A percentile compares a stretch with the other conserved stretches of the same genome.
Evolutionary conservation across 305 asterid species (phyloP).

Genomic region (Solanum hybrid): DNA sequence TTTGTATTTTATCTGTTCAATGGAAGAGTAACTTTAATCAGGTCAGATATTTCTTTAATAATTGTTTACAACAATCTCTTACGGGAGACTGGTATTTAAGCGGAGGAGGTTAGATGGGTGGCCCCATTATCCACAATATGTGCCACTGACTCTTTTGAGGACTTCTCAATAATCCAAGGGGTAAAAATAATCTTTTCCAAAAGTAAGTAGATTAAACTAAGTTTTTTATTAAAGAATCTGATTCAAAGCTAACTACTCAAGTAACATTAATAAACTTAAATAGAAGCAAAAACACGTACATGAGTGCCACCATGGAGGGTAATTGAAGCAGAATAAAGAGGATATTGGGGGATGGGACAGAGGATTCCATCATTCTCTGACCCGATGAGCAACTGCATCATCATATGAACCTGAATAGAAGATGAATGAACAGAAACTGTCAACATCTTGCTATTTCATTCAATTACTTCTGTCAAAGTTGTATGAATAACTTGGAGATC

Average conservation of each 20-base stretch:
- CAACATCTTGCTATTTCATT: not conserved
- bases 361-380: slow-evolving; percentile 71
- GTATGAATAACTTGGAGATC: not conserved
- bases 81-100: not conserved
- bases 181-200: not conserved
- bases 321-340: slow-evolving; percentile 90
- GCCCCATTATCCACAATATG: not conserved
- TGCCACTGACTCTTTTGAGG: not conserved
- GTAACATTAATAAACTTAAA: not conserved
- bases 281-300: slow-evolving; percentile 26
- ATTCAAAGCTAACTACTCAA: not conserved
- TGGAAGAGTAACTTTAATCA: not conserved
- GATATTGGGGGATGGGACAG: slow-evolving; percentile 91
- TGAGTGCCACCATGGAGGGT: slow-evolving; percentile 91
- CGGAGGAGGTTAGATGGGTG: not conserved
- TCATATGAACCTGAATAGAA: slow-evolving; percentile 71
- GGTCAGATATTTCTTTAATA: not conserved
- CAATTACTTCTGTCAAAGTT: not conserved
- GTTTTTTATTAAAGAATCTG: not conserved
- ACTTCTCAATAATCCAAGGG: not conserved
- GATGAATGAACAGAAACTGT: not conserved
- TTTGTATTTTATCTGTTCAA: not conserved
- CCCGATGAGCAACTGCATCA: slow-evolving; percentile 77
- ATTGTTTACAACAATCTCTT: not conserved
- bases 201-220: not conserved